A percentile compares a stretch with the other conserved stretches of the same genome.
phyloP scores from a whole-genome alignment of 2,329 filamentous ascomycete species.

The Curvularia verruculosa region DNA sequence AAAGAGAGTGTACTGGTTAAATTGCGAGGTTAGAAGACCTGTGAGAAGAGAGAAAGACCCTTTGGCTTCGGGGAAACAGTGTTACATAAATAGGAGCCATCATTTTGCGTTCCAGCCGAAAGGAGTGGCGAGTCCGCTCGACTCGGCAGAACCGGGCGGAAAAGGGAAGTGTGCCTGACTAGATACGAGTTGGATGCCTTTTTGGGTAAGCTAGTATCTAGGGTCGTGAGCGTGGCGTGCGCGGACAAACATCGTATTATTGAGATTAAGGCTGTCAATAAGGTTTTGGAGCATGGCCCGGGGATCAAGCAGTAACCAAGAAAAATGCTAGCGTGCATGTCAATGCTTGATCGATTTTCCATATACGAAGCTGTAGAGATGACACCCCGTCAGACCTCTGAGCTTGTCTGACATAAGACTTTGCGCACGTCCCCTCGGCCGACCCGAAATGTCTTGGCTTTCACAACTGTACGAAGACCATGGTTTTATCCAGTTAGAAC shows the following conservation, averaged over 20 bases:
- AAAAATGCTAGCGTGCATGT: too few relatives aligned
- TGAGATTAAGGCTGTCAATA: conserved; percentile 19
- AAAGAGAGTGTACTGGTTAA: conserved; percentile 32
- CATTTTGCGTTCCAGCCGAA: conserved; percentile 24
- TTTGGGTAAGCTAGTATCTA: conserved; percentile 27
- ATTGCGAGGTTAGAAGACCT: conserved; percentile 29
- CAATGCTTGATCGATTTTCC: too few relatives aligned
- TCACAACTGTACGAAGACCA: not conserved
- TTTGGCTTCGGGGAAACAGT: conserved; percentile 25
- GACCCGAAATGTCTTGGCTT: conserved; percentile 18
- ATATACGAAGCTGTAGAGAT: conserved; percentile 2
- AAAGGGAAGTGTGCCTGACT: conserved; percentile 30
- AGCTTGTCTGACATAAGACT: conserved; percentile 29
- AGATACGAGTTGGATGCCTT: conserved; percentile 25
- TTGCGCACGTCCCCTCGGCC: conserved; percentile 21
- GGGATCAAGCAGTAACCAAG: not conserved
- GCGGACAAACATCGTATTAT: conserved; percentile 27
- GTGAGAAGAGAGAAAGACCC: conserved; percentile 27
- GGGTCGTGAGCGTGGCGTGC: conserved; percentile 24
- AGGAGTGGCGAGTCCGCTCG: conserved; percentile 18
- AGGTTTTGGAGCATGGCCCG: conserved; percentile 24
- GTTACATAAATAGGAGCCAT: conserved; percentile 29
- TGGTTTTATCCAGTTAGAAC: not conserved
- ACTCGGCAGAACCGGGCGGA: conserved; percentile 15
- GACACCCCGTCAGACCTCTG: conserved; percentile 16